Conservation (phyloP, 2,329 filamentous ascomycete genomes). For the Truncatella angustata region DNA sequence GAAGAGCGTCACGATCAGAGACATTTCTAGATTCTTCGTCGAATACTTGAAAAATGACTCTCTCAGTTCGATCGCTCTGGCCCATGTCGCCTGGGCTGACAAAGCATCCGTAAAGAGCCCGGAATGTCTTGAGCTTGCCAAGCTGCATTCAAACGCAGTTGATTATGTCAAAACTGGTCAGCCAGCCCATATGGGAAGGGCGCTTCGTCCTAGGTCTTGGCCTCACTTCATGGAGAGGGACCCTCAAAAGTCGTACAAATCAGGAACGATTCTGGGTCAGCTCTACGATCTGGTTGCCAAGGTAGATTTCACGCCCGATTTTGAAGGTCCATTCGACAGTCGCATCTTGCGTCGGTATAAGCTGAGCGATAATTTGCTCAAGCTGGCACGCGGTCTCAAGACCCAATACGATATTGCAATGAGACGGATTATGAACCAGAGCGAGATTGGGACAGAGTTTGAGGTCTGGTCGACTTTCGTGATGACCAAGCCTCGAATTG, state of each 20-base stretch:
- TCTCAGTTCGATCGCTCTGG: conserved; percentile 74
- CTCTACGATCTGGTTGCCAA: conserved; percentile 74
- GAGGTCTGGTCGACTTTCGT: conserved; percentile 90
- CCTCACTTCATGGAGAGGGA: conserved; percentile 88
- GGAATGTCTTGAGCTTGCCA: conserved; percentile 73
- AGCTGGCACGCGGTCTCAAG: conserved; percentile 67
- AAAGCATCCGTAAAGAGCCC: conserved; percentile 65
- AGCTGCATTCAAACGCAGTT: conserved; percentile 85
- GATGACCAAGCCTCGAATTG: conserved; percentile 68
- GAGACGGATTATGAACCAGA: conserved; percentile 78
- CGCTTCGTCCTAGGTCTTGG: conserved; percentile 62
- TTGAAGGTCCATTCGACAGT: conserved; percentile 70
- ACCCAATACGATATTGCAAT: conserved; percentile 73
- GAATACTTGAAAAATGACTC: conserved; percentile 89
- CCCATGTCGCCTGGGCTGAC: conserved; percentile 80
- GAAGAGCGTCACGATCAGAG: conserved; percentile 64
- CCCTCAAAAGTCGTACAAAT: conserved; percentile 58
- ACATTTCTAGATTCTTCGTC: conserved; percentile 84
- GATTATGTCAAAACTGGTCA: conserved; percentile 92
- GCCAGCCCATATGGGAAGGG: conserved; percentile 64
- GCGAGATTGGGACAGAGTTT: conserved; percentile 82
- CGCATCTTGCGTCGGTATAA: conserved; percentile 67
- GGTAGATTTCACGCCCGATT: conserved; percentile 71
- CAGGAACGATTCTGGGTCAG: conserved; percentile 70
- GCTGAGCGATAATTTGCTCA: conserved; percentile 52